Conservation (phyloP, 2,329 filamentous ascomycete species). For the Hypoxylon sp. region DNA sequence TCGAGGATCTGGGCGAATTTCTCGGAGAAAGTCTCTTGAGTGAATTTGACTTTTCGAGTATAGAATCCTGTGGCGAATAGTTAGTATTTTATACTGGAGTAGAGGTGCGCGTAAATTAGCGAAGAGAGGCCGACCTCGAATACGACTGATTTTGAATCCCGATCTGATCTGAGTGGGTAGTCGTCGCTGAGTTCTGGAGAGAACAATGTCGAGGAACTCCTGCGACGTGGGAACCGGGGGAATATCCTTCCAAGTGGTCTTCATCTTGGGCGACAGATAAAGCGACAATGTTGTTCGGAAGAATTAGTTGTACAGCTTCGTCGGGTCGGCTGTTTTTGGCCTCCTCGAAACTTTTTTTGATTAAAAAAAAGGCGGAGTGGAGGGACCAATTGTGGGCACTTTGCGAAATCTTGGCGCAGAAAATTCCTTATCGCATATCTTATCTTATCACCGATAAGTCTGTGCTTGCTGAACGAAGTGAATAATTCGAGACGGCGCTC, state of each 20-base stretch:
- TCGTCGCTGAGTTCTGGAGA: constrained; percentile 92
- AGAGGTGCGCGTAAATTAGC: constrained; percentile 5
- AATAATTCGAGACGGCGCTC: constrained; percentile 10
- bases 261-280: constrained; percentile 64
- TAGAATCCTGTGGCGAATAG: constrained; percentile 74
- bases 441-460: constrained; percentile 42
- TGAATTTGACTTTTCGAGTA: constrained; percentile 98
- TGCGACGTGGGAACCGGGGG: constrained; percentile 90
- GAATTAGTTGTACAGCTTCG: constrained; percentile 17
- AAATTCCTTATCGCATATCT: constrained; percentile 42
- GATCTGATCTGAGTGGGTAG: constrained; percentile 95
- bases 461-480: not conserved
- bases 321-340: constrained; percentile 19
- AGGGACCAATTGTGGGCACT: constrained; percentile 31
- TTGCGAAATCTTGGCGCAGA: constrained; percentile 47
- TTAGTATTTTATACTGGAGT: constrained; percentile 13
- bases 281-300: constrained; percentile 18
- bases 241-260: constrained; percentile 81
- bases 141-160: constrained; percentile 96
- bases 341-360: constrained; percentile 35
- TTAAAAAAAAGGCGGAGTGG: constrained; percentile 40
- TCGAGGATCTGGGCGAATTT: constrained; percentile 93
- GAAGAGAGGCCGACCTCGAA: constrained; percentile 68
- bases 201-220: constrained; percentile 97
- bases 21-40: constrained; percentile 95